phyloP scores from a whole-genome alignment of 768 basidiomycete genomes.

The Russula virescens region DNA sequence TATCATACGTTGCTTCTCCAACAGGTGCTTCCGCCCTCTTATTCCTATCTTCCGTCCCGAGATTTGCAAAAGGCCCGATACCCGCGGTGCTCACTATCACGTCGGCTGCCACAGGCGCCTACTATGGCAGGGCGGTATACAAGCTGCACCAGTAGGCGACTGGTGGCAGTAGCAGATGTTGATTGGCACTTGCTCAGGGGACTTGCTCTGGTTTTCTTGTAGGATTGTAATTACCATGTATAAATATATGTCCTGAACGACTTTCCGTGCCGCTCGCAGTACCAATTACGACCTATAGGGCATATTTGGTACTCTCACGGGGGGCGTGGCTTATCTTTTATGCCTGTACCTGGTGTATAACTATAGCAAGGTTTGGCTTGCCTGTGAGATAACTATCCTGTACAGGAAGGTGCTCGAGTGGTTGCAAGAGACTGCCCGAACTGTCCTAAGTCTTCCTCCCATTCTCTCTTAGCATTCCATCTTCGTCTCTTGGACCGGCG shows the following conservation, averaged over 20 bases:
- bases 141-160: constrained; percentile 13
- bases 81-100: constrained; percentile 55
- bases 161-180: background rate
- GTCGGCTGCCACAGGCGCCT: constrained; percentile 51
- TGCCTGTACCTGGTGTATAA: too few relatives aligned
- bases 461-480: too few relatives aligned
- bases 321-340: too few relatives aligned
- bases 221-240: constrained; percentile 5
- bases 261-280: background rate
- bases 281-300: background rate
- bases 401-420: too few relatives aligned
- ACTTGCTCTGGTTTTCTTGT: background rate
- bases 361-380: too few relatives aligned
- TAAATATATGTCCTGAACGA: background rate
- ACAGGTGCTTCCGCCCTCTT: constrained; percentile 69
- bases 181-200: background rate
- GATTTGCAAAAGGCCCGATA: constrained; percentile 63
- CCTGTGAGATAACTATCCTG: too few relatives aligned
- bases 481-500: too few relatives aligned
- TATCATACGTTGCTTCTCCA: too few relatives aligned
- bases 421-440: too few relatives aligned
- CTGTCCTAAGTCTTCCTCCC: too few relatives aligned
- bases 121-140: constrained; percentile 44
- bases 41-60: constrained; percentile 64
- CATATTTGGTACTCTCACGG: too few relatives aligned